phyloP scores from a whole-genome alignment of 306 rosid genomes.

The Prunus kanzakura region DNA sequence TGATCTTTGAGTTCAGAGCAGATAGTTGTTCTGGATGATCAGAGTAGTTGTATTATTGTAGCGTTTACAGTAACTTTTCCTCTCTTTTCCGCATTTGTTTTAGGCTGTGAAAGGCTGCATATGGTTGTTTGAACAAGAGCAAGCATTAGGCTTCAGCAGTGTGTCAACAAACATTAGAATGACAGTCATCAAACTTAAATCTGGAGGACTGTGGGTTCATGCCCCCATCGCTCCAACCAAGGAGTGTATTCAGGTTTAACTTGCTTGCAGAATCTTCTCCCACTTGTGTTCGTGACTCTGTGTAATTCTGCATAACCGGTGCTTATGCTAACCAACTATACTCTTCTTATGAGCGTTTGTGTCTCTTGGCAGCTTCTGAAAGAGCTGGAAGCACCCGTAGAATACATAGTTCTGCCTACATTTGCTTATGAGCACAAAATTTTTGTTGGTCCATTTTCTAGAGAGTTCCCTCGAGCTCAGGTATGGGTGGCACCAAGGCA shows the following conservation, averaged over 20 bases:
- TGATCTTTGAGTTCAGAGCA: background rate
- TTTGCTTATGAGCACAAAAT: constrained; percentile 96
- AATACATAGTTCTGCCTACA: constrained; percentile 83
- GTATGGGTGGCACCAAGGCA: constrained; percentile 99
- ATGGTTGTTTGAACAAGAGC: constrained; percentile 99
- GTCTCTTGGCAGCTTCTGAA: constrained; percentile 68
- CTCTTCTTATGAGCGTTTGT: constrained; percentile 5
- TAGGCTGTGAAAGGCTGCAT: constrained; percentile 83
- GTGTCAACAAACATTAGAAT: constrained; percentile 97
- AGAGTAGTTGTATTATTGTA: constrained; percentile 6
- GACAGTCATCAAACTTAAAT: constrained; percentile 93
- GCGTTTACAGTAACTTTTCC: constrained; percentile 6
- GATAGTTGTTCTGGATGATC: background rate
- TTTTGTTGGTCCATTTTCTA: constrained; percentile 91
- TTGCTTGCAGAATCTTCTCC: background rate
- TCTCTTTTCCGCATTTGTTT: constrained; percentile 14
- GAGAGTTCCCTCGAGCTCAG: constrained; percentile 82
- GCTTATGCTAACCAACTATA: background rate
- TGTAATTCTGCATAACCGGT: background rate
- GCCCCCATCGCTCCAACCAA: constrained; percentile 98
- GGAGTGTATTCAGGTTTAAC: constrained; percentile 85
- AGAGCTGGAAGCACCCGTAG: constrained; percentile 85
- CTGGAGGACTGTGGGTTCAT: constrained; percentile 96
- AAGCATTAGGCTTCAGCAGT: constrained; percentile 97
- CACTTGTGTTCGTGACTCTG: background rate